A percentile compares a stretch with the other conserved stretches of the same genome.
Conservation (phyloP, 169 alveolate species). For the Babesia sp. region DNA sequence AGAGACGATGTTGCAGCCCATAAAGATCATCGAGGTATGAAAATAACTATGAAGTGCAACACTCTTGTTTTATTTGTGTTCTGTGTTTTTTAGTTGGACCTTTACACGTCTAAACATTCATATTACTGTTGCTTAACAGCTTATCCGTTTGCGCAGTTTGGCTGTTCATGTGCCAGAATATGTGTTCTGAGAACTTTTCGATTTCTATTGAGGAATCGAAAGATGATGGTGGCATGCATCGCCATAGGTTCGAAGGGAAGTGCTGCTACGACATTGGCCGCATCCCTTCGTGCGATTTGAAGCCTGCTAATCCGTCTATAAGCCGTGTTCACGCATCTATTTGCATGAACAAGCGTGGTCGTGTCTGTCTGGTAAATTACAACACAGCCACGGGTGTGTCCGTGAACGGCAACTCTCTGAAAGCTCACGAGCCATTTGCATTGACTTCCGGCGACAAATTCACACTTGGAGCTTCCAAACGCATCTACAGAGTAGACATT, state of each 20-base stretch:
- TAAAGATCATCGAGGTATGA: constrained; percentile 36
- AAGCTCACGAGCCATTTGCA: constrained; percentile 18
- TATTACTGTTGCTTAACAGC: background rate
- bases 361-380: constrained; percentile 21
- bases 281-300: constrained; percentile 23
- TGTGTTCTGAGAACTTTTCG: constrained; percentile 13
- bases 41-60: too few relatives aligned
- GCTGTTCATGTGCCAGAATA: constrained; percentile 31
- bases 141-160: constrained; percentile 12
- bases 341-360: constrained; percentile 25
- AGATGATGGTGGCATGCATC: background rate
- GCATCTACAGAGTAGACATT: constrained; percentile 6
- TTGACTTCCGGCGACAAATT: constrained; percentile 19
- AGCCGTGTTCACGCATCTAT: constrained; percentile 47
- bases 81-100: too few relatives aligned
- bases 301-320: constrained; percentile 38
- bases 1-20: constrained; percentile 50
- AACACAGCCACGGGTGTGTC: constrained; percentile 16
- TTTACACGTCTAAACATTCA: background rate
- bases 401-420: constrained; percentile 2
- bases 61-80: background rate
- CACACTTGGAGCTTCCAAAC: constrained; percentile 43
- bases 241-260: constrained; percentile 5
- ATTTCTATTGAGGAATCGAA: background rate
- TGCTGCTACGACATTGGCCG: constrained; percentile 44